Evolutionary conservation across 257 asterid species (phyloP), one percentile per base, ranked within the genome.

Genomic region (Nicotiana sylvestris): DNA sequence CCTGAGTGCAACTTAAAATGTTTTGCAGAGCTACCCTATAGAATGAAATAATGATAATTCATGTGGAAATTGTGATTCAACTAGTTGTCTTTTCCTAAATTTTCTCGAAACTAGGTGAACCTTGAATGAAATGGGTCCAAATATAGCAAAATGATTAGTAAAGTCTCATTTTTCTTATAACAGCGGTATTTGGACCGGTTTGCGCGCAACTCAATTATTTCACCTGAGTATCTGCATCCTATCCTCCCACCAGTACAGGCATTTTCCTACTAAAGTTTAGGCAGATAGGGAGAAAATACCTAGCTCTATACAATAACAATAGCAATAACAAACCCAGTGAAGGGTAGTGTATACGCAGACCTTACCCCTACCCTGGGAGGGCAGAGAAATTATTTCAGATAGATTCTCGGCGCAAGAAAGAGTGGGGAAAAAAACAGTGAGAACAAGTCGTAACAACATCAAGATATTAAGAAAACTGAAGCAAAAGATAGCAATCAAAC

Each of bases 81-180:
- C 60, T 21, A 70, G 60, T 43, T 43, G 13, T 33, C 15, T 43
- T 70, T 46, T 70, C 60, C 78, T 43, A 70, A 43, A 43, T 70
- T 43, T 70, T 43, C 21, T 43, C 21, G 78, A 11, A 43, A 43
- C 21, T 43, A 70, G 78, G 60, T 18, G 30, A 51, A 21, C 3
- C 58, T 70, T 70, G 78, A 43, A 21, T 21, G 78, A 70, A 46
- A 46, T 39, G 78, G 60, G 58, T 70, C 60, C 78, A 70, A 70
- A 70, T 6, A 11, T 16, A 35, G 57, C 33, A 10, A 68, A 67
- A 39, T 69, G 77, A 39, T 9, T 11, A 43, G 46, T 21, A 6
- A 70, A 70, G 60, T 11, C 21, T 46, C 60, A 70, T 43, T 33
- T 70, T 70, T 21, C 51, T 70, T 21, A 70, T 12, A 21, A 39